These are phyloP conservation scores for Backusella westeae DNA, from an alignment of 192 early-diverging fungal species.

Conservation along the genomic window DNA sequence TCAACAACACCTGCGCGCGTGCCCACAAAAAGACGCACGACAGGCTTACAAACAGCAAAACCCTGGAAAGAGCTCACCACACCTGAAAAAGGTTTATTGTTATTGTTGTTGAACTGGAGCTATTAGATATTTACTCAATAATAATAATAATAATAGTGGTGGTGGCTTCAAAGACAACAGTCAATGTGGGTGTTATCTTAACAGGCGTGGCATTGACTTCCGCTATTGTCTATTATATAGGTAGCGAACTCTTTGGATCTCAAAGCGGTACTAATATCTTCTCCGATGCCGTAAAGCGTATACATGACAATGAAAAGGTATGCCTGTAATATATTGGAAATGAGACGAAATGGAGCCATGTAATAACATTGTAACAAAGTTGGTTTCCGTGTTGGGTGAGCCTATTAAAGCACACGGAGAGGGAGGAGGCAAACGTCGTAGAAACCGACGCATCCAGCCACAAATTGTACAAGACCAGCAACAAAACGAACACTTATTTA, in stretches of 20 bases:
- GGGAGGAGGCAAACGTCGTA: conserved; percentile 16
- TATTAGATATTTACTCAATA: background rate
- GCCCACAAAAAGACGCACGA: background rate
- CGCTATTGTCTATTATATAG: conserved; percentile 41
- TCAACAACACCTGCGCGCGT: background rate
- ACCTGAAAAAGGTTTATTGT: conserved; percentile 41
- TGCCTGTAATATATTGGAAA: no score
- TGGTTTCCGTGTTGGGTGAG: conserved; percentile 26
- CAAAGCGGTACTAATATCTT: conserved; percentile 52
- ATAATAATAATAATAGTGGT: conserved; percentile 35
- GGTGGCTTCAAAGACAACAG: conserved; percentile 47
- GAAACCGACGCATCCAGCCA: conserved; percentile 28
- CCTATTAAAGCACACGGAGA: conserved; percentile 43
- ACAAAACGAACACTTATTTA: conserved; percentile 48
- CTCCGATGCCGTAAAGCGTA: conserved; percentile 49
- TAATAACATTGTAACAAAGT: background rate
- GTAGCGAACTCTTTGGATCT: conserved; percentile 48
- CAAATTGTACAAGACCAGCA: conserved; percentile 45
- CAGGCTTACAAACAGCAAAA: conserved; percentile 23
- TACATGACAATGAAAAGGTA: conserved; percentile 38
- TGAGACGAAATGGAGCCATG: no score
- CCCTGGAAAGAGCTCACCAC: conserved; percentile 50
- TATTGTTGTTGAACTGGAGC: background rate
- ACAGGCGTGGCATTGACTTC: conserved; percentile 44
- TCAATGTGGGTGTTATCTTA: conserved; percentile 47